Conservation (phyloP, 1,139 yeast species). For the Scheffersomyces insectosa region DNA sequence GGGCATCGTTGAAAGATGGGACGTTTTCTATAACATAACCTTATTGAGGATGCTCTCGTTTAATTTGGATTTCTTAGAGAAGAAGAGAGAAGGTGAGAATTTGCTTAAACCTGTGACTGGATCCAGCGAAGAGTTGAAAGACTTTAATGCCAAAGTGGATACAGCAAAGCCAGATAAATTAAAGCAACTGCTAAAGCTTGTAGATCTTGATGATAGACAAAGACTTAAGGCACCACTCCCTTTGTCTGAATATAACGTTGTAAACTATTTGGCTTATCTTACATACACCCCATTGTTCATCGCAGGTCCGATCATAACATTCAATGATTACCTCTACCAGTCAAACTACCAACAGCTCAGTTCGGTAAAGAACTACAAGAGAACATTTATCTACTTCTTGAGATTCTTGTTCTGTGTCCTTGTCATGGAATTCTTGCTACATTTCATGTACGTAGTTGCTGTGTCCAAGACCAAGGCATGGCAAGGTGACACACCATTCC, state of each 20-base stretch:
- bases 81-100: slow-evolving; percentile 19
- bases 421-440: slow-evolving; percentile 86
- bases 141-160: slow-evolving; percentile 1
- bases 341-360: slow-evolving; percentile 45
- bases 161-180: slow-evolving; percentile 1
- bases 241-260: slow-evolving; percentile 54
- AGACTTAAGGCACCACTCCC: slow-evolving; percentile 70
- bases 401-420: slow-evolving; percentile 73
- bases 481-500: slow-evolving; percentile 87
- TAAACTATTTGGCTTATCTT: slow-evolving; percentile 73
- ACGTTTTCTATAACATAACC: slow-evolving; percentile 90
- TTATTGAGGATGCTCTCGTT: slow-evolving; percentile 80
- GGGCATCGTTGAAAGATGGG: slow-evolving; percentile 91
- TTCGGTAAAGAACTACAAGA: slow-evolving; percentile 48
- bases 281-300: slow-evolving; percentile 87
- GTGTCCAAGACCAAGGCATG: slow-evolving; percentile 88
- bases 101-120: background rate
- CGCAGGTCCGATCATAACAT: slow-evolving; percentile 93
- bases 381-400: slow-evolving; percentile 62
- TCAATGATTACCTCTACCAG: slow-evolving; percentile 88
- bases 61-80: slow-evolving; percentile 71
- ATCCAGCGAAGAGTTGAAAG: slow-evolving; percentile 2
- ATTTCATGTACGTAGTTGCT: slow-evolving; percentile 89
- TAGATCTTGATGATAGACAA: slow-evolving; percentile 56
- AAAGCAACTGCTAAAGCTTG: slow-evolving; percentile 7